These are phyloP conservation scores for Taxillus chinensis DNA, from an alignment of 164 flowering plant species.

Conservation along the genomic window DNA sequence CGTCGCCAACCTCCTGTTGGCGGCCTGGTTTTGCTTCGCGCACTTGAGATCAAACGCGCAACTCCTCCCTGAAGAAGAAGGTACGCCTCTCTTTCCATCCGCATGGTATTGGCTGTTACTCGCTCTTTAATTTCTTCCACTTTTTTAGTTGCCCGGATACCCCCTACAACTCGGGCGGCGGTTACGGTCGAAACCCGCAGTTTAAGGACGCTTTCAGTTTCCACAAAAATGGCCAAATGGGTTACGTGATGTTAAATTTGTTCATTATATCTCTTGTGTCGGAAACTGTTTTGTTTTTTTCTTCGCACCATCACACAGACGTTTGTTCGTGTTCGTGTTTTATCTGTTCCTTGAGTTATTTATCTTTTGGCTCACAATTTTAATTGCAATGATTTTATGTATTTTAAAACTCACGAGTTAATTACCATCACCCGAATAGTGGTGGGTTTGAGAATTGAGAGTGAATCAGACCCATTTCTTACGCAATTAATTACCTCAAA, in stretches of 20 bases:
- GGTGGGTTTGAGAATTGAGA: too few species aligned
- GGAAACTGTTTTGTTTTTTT: too few species aligned
- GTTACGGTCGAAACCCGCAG: too few species aligned
- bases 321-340: too few species aligned
- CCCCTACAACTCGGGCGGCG: neutral
- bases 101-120: neutral
- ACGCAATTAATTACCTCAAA: too few species aligned
- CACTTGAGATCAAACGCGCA: conserved; percentile 19
- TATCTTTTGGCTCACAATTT: too few species aligned
- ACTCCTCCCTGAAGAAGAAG: conserved; percentile 18
- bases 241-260: neutral
- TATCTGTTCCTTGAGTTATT: too few species aligned
- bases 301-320: too few species aligned
- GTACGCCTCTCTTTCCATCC: conserved; percentile 3
- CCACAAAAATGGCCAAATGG: neutral
- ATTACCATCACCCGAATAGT: too few species aligned
- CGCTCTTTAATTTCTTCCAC: neutral
- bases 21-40: conserved; percentile 5
- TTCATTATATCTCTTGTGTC: neutral
- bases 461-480: too few species aligned
- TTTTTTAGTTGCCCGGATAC: neutral
- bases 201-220: neutral
- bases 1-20: neutral
- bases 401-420: too few species aligned
- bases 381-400: too few species aligned